A percentile compares a stretch with the other conserved stretches of the same genome.
phyloP scores from a whole-genome alignment of 352 stramenopile species.

The Saprolegnia diclina region DNA sequence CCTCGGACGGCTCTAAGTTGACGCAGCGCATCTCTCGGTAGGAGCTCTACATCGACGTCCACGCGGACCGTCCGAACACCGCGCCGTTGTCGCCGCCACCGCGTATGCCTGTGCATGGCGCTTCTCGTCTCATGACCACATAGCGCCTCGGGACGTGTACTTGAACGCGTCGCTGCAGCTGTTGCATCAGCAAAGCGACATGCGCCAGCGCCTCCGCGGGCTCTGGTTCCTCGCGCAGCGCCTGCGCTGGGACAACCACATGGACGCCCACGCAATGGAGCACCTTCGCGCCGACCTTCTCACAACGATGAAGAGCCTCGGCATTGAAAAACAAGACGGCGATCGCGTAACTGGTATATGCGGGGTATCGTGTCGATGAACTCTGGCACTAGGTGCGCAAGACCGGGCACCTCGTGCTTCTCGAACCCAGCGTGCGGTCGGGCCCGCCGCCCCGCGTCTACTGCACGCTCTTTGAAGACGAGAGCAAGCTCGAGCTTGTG shows the following conservation, averaged over 20 bases:
- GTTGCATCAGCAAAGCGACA: constrained; percentile 54
- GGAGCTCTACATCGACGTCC: neutral
- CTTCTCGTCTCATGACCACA: no score
- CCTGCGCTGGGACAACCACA: constrained; percentile 40
- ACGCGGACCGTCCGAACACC: neutral
- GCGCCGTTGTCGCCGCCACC: neutral
- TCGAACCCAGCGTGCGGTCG: constrained; percentile 15
- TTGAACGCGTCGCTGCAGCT: constrained; percentile 47
- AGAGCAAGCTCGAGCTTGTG: constrained; percentile 50
- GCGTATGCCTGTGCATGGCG: no score
- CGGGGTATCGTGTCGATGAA: neutral
- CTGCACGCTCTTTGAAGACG: constrained; percentile 52
- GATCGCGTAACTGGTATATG: constrained; percentile 16
- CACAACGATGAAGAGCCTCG: constrained; percentile 41
- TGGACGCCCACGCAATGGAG: constrained; percentile 36
- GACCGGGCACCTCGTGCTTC: constrained; percentile 2
- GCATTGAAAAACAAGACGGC: constrained; percentile 55
- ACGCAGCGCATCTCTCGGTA: neutral
- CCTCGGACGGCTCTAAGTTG: neutral
- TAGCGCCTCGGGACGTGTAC: neutral
- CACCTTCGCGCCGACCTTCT: constrained; percentile 37
- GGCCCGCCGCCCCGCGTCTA: constrained; percentile 37
- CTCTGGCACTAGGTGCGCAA: neutral
- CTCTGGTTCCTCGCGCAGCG: constrained; percentile 58
- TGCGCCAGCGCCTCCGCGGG: constrained; percentile 48